Base-by-base conservation (phyloP, 148 eudicot species). In the Pouteria glomerata region DNA sequence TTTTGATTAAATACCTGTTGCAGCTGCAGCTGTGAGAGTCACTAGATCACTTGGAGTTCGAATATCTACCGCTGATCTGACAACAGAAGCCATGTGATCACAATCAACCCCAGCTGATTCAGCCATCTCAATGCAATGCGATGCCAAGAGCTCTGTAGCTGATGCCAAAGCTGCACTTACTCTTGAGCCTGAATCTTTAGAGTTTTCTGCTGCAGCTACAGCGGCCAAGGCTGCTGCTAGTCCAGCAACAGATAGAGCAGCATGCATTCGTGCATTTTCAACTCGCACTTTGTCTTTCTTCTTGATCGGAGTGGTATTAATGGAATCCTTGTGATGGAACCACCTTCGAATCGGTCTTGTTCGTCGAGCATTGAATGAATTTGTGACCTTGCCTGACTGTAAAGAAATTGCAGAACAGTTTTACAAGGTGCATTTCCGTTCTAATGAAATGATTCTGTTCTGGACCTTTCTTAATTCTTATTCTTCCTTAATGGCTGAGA, bases 1-100 rank as follows among this genome's bases (percentile, higher is more conserved):
- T n/a, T n/a, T n/a, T n/a, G n/a, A n/a, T n/a, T n/a, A n/a, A 48
- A 39, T 39, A 92, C 96, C 93, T 51, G 93, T 90, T 18, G 96
- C 96, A 72, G 93, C 87, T 50, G 93, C 89, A 16, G 96, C 96
- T 8, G 96, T 92, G 18, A 90, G 83, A 44, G 96, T 92, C 76
- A 90, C 84, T 15, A 92, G 80, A 74, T 92, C 88, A 41, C 93
- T 89, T 6, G 93, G 84, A 61, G 77, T 82, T 58, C 55, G 80
- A 45, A 85, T 78, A 58, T 85, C 91, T 0, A 88, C 87, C n/a
- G 91, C 89, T 26, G 93, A 92, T 78, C 87, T 77, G 5, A 92
- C 85, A 29, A 80, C 78, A 48, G 89, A 79, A 31, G 89, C 86
- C 4, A 92, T 79, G 14, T 79, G 83, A 15, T 88, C 90, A 71